Percentiles rank a stretch among this genome's conserved stretches.
Evolutionary conservation across 176 grass and related monocot genomes (phyloP).

Genomic region (Triticum turgidum): DNA sequence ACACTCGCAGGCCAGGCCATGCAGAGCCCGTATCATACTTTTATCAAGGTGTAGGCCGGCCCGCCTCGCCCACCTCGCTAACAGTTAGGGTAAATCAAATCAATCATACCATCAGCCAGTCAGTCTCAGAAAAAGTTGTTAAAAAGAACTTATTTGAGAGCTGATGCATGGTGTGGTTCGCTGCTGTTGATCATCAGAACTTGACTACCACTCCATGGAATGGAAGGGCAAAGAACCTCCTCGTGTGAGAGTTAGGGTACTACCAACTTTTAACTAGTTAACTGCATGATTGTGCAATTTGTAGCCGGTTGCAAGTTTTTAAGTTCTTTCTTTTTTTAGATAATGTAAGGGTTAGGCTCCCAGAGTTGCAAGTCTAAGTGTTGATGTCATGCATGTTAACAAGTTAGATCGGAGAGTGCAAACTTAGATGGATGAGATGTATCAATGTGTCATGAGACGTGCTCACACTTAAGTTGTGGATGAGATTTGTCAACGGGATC

Average conservation of each 20-base stretch:
- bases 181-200: too few species aligned
- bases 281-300: not conserved
- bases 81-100: slow-evolving; percentile 5
- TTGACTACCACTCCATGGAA: slow-evolving; percentile 27
- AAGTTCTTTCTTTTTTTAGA: not conserved
- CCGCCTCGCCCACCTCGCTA: not conserved
- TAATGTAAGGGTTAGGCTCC: not conserved
- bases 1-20: not conserved
- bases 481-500: too few species aligned
- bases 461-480: too few species aligned
- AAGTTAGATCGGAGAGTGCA: not conserved
- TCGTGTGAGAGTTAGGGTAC: slow-evolving; percentile 19
- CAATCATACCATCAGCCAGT: not conserved
- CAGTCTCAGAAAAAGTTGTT: not conserved
- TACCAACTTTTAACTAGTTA: not conserved
- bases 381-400: not conserved
- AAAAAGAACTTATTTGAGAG: too few species aligned
- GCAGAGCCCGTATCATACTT: slow-evolving; percentile 2
- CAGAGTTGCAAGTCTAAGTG: not conserved
- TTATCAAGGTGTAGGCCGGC: slow-evolving; percentile 18
- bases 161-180: too few species aligned
- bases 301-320: not conserved
- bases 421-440: not conserved
- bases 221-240: slow-evolving; percentile 19
- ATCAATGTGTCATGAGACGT: not conserved